Base-by-base conservation (phyloP, 1,284 basidiomycete genomes). In the Agaricales sp. region DNA sequence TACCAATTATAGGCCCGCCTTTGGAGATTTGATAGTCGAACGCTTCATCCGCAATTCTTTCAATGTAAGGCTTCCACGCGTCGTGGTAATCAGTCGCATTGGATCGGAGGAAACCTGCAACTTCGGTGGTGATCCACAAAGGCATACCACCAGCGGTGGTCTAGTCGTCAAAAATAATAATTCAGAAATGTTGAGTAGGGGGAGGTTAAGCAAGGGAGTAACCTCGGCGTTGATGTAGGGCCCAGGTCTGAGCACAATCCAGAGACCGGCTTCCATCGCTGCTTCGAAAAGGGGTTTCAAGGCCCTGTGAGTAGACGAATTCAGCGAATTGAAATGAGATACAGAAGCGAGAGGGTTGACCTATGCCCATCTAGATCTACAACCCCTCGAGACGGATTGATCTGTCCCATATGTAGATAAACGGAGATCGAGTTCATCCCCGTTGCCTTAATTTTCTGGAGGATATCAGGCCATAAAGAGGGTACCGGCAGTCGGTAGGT, bases 211-310 rank as follows among this genome's bases (percentile, higher is more conserved):
- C 6, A 14, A 30, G 14, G 14, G 26, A 0, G 82, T 82, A 0
- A 85, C 87, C 62, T 92, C 88, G 0, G 85, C 84, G 54, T 87
- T 87, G 66, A 89, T 89, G 60, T 89, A 82, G 62, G 65, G 53
- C 26, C 18, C 11, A 49, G 83, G 83, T 41, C 83, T 70, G 47
- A 82, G 65, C 45, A 84, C 75, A 39, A 86, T 67, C 68, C 78
- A 82, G 8, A 86, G 61, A 0, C 82, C 83, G 18, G 73, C 76
- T 25, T 71, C 76, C 55, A 70, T 76, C 1, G 80, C 77, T 21
- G 77, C 74, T 47, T 82, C 75, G 52, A 77, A 81, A 26, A 82
- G 68, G 2, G 72, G 68, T 49, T 71, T 60, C 6, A 82, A 60
- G n/a, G 74, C 26, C 70, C 22, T 26, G 24, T 16, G 22, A 24